phyloP scores from a whole-genome alignment of 805 yeast species.

The Wickerhamiella cacticola region DNA sequence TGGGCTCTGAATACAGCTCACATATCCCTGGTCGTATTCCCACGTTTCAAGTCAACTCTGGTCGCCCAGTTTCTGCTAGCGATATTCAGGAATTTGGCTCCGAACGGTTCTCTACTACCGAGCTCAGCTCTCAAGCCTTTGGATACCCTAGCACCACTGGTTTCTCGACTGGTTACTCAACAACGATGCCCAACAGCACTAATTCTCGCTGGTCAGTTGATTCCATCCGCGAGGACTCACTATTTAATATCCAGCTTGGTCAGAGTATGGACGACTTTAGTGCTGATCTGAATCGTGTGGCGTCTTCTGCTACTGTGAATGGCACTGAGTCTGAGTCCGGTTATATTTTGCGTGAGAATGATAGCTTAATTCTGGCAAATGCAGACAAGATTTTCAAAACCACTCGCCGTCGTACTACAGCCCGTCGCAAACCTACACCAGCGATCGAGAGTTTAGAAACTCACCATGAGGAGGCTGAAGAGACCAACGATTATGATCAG shows the following conservation, averaged over 20 bases:
- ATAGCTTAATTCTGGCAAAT: slow-evolving; percentile 10
- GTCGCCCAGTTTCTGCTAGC: not conserved
- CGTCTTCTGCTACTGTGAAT: not conserved
- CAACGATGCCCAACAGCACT: slow-evolving; percentile 3
- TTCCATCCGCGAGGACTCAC: slow-evolving; percentile 1
- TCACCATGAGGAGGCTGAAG: slow-evolving; percentile 1
- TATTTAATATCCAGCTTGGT: slow-evolving; percentile 12
- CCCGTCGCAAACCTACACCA: slow-evolving; percentile 8
- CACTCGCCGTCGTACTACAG: slow-evolving; percentile 4
- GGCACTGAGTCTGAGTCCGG: slow-evolving; percentile 3
- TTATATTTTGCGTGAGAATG: slow-evolving; percentile 13
- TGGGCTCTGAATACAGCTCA: slow-evolving; percentile 1
- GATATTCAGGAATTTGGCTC: slow-evolving; percentile 1
- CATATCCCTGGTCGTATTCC: slow-evolving; percentile 8
- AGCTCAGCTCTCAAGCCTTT: not conserved
- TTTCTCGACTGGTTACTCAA: not conserved
- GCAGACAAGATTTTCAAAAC: slow-evolving; percentile 8
- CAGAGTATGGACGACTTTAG: slow-evolving; percentile 11
- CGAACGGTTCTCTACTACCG: not conserved
- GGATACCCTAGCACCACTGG: slow-evolving; percentile 9
- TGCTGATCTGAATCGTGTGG: slow-evolving; percentile 12
- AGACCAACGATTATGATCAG: not conserved
- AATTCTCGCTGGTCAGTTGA: not conserved
- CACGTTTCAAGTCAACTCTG: not conserved
- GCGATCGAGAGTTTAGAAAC: not conserved